A percentile compares a stretch with the other conserved stretches of the same genome.
Evolutionary conservation across 768 basidiomycete genomes (phyloP).

Genomic region (Lepiota venenata): DNA sequence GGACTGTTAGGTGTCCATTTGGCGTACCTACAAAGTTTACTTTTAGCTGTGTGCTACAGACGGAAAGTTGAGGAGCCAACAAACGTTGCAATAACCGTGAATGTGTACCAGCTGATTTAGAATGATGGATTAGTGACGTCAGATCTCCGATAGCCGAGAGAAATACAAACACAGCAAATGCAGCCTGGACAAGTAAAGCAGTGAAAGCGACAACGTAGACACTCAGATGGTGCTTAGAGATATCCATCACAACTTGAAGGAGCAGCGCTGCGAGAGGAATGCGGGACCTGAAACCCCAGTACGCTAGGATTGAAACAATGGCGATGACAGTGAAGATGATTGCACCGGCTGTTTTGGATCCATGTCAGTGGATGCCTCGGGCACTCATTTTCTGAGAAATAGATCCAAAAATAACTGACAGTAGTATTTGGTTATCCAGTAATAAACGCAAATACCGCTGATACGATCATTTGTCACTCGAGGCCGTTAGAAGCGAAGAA

Average conservation of each 20-base stretch:
- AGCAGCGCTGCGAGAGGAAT: slow-evolving; percentile 79
- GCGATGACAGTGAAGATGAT: slow-evolving; percentile 85
- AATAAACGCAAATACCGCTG: slow-evolving; percentile 73
- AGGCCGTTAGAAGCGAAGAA: background rate
- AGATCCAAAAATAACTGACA: slow-evolving; percentile 38
- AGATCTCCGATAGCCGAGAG: background rate
- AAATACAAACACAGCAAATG: slow-evolving; percentile 56
- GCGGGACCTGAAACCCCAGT: slow-evolving; percentile 67
- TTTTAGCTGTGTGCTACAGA: background rate
- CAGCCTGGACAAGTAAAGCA: slow-evolving; percentile 70
- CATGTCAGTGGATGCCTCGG: background rate
- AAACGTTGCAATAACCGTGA: slow-evolving; percentile 71
- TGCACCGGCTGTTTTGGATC: slow-evolving; percentile 55
- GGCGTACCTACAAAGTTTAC: slow-evolving; percentile 34
- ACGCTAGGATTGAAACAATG: slow-evolving; percentile 67
- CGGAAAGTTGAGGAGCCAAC: slow-evolving; percentile 12
- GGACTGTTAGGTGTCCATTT: slow-evolving; percentile 80
- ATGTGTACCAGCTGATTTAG: slow-evolving; percentile 63
- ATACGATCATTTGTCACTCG: background rate
- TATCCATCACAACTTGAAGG: slow-evolving; percentile 80
- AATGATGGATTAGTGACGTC: slow-evolving; percentile 1
- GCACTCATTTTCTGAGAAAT: background rate
- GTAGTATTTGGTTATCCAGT: slow-evolving; percentile 68
- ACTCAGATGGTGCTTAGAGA: slow-evolving; percentile 77
- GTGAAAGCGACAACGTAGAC: slow-evolving; percentile 77